Percentiles rank a stretch among this genome's conserved stretches.
phyloP scores from a whole-genome alignment of 2,329 filamentous ascomycete species.

The Stachybotrys elegans region DNA sequence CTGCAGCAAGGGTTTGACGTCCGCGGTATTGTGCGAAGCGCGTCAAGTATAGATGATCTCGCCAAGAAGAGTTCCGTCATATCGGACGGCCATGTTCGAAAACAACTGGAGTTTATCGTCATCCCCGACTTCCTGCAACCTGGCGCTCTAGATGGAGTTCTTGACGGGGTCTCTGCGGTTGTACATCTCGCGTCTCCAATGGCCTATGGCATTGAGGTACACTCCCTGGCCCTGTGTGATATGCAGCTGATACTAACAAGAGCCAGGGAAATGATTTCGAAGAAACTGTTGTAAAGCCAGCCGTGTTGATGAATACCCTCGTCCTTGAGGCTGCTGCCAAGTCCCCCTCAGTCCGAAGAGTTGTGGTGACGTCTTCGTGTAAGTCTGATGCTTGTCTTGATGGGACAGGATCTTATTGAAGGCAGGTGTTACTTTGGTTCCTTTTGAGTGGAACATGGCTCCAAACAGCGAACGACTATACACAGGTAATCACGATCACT shows the following conservation, averaged over 20 bases:
- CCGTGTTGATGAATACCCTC: slow-evolving; percentile 6
- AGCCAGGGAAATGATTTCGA: slow-evolving; percentile 8
- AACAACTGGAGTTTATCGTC: slow-evolving; percentile 5
- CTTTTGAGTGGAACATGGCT: slow-evolving; percentile 9
- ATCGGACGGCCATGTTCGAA: neutral
- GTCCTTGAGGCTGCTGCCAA: slow-evolving; percentile 8
- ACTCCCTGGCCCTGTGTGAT: neutral
- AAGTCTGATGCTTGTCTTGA: too few species aligned
- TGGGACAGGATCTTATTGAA: neutral
- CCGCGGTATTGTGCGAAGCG: slow-evolving; percentile 5
- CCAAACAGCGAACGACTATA: slow-evolving; percentile 9
- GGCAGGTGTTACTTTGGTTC: slow-evolving; percentile 9
- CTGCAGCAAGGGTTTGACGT: slow-evolving; percentile 1
- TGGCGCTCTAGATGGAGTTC: neutral
- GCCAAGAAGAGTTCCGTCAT: neutral
- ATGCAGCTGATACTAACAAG: neutral
- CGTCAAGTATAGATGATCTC: slow-evolving; percentile 2
- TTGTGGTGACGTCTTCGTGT: slow-evolving; percentile 13
- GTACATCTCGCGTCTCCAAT: slow-evolving; percentile 10
- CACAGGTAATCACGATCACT: slow-evolving; percentile 1
- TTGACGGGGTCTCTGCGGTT: slow-evolving; percentile 9
- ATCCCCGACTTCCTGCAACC: slow-evolving; percentile 6
- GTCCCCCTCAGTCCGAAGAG: slow-evolving; percentile 5
- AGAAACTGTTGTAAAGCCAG: slow-evolving; percentile 5
- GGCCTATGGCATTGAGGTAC: slow-evolving; percentile 7